Conservation (phyloP, 805 yeast genomes). For the Sugiyamaella smithiae region DNA sequence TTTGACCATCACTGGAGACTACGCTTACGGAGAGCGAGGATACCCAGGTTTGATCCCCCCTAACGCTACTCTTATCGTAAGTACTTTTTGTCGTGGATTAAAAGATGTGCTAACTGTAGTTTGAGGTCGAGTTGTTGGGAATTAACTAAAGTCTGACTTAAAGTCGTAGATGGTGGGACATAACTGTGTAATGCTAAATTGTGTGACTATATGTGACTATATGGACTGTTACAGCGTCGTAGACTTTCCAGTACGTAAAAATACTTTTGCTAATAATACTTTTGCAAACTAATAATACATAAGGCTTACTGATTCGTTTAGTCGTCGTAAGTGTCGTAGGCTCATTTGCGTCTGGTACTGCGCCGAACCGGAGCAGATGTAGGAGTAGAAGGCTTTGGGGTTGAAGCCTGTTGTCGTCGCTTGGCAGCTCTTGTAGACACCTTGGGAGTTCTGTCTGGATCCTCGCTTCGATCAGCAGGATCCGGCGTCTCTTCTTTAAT, state of each 20-base stretch:
- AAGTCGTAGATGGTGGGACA: no score
- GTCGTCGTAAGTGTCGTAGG: no score
- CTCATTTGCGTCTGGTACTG: background rate
- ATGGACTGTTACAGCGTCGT: no score
- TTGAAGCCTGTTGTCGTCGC: conserved; percentile 1
- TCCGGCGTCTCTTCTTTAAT: background rate
- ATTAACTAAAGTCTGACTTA: conserved; percentile 21
- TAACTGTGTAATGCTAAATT: no score
- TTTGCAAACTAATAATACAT: no score
- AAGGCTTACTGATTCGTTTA: no score
- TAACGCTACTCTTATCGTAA: conserved; percentile 70
- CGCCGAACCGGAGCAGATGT: background rate
- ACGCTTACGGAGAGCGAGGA: conserved; percentile 93
- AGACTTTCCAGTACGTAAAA: no score
- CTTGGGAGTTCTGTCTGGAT: background rate
- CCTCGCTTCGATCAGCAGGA: background rate
- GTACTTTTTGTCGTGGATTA: background rate
- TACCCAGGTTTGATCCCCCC: conserved; percentile 97
- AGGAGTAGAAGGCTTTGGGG: background rate
- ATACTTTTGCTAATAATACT: no score
- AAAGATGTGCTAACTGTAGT: conserved; percentile 14
- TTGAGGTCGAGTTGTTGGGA: conserved; percentile 38
- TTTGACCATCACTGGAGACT: conserved; percentile 86
- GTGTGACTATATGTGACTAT: no score
- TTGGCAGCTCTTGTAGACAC: background rate